Evolutionary conservation across 2,329 filamentous ascomycete species (phyloP), one percentile per base, ranked within the genome.

Genomic region (Aspergillus unguis): DNA sequence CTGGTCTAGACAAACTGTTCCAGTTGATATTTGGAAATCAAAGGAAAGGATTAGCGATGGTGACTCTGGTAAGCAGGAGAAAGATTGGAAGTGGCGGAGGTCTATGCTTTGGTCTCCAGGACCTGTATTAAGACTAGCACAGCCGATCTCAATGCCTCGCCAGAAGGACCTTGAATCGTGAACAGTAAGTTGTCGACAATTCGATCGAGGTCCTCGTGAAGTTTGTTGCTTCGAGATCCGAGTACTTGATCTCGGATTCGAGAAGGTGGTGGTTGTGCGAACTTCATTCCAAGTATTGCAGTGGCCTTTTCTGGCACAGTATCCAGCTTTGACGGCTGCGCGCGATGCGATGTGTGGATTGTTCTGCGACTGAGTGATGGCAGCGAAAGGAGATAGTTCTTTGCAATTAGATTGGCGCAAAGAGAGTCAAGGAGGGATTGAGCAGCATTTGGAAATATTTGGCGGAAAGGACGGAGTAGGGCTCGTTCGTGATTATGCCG

Each of bases 121-220:
- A 72, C 68, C 52, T 72, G 66, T 5, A 63, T 65, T n/a, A 73
- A 54, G 23, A 72, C 70, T 33, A 67, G 61, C 10, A 73, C 61
- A 11, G 71, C 65, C 2, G 70, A 62, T 58, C 70, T 72, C n/a
- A 73, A 48, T 1, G 61, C 69, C 37, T 64, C 64, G 29, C 72
- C 70, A 2, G 64, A 59, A 40, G 64, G 62, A 7, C 71, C 70
- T n/a, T 64, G 66, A 3, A 73, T 64, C 5, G 67, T 65, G 41
- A 70, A 67, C 1, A 73, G 52, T 3, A 73, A 51, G 17, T 70
- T 66, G 35, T 73, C 67, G n/a, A 71, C 59, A 26, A 71, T 70
- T 28, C 57, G 50, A 41, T 72, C 68, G 5, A 73, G 57, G 23
- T 65, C 59, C 29, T 58, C 59, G 10, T 62, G 62, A 10, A 73